These are phyloP conservation scores for Sedum album DNA, from an alignment of 164 flowering plant species.

Conservation along the genomic window DNA sequence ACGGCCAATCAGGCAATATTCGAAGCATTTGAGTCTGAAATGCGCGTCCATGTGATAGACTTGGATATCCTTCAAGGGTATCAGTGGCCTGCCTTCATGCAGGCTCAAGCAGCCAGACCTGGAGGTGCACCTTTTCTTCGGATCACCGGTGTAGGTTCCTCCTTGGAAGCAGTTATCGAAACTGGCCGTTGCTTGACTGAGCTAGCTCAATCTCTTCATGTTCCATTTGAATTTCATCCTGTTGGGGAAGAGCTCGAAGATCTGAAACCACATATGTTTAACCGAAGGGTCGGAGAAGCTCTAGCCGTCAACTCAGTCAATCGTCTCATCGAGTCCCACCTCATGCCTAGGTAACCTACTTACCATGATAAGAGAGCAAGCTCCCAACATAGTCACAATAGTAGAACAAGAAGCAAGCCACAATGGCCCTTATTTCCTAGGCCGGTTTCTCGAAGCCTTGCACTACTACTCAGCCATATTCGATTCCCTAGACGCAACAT, in stretches of 20 bases:
- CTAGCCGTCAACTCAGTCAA: slow-evolving; percentile 55
- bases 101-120: slow-evolving; percentile 60
- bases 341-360: slow-evolving; percentile 36
- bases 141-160: slow-evolving; percentile 59
- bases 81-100: slow-evolving; percentile 84
- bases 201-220: slow-evolving; percentile 50
- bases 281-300: slow-evolving; percentile 64
- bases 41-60: slow-evolving; percentile 64
- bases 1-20: slow-evolving; percentile 81
- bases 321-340: slow-evolving; percentile 55
- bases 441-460: slow-evolving; percentile 63
- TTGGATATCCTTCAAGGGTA: slow-evolving; percentile 72
- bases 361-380: slow-evolving; percentile 58
- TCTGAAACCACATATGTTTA: slow-evolving; percentile 58
- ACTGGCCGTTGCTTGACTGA: slow-evolving; percentile 51
- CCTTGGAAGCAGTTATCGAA: slow-evolving; percentile 35
- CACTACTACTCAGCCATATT: slow-evolving; percentile 70
- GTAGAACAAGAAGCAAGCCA: slow-evolving; percentile 78
- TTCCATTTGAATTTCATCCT: slow-evolving; percentile 66
- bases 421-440: slow-evolving; percentile 62
- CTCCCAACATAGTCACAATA: slow-evolving; percentile 56
- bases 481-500: slow-evolving; percentile 64
- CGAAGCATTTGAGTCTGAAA: slow-evolving; percentile 63
- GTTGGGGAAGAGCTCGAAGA: slow-evolving; percentile 53
- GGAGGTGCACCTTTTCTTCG: slow-evolving; percentile 61